Percentiles rank a stretch among this genome's conserved stretches.
Conservation (phyloP, 495 filamentous ascomycete species). For the Rostrohypoxylon terebratum region DNA sequence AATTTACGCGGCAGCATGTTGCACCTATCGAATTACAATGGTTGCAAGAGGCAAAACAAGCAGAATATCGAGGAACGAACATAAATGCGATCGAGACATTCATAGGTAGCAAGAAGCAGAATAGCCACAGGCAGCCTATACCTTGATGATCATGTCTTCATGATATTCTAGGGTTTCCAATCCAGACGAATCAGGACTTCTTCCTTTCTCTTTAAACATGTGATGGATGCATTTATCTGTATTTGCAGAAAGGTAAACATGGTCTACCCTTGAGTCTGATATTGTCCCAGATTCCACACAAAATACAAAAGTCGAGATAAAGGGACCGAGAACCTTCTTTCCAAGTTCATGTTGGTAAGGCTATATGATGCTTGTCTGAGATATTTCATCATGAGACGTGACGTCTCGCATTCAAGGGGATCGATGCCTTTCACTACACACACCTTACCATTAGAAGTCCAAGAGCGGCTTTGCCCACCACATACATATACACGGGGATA, state of each 20-base stretch:
- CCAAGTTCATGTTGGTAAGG: background rate
- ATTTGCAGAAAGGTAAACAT: background rate
- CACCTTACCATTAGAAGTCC: background rate
- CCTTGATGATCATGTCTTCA: background rate
- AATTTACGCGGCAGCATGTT: constrained; percentile 63
- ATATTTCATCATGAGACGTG: background rate
- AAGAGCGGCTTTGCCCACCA: background rate
- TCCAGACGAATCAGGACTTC: background rate
- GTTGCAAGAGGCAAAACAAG: constrained; percentile 40
- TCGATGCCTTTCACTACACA: constrained; percentile 6
- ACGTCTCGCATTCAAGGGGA: constrained; percentile 12
- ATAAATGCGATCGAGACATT: constrained; percentile 53
- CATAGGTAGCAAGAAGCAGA: constrained; percentile 54
- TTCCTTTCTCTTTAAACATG: background rate
- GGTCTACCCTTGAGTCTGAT: background rate
- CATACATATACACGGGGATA: background rate
- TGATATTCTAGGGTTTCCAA: background rate
- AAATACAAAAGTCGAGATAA: background rate
- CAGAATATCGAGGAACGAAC: constrained; percentile 40
- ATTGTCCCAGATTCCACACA: background rate
- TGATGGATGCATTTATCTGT: background rate
- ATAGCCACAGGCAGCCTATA: background rate
- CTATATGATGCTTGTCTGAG: background rate
- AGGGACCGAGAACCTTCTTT: background rate
- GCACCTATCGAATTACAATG: constrained; percentile 46